Conservation (phyloP, 805 yeast genomes). For the Sungouiella blattae region DNA sequence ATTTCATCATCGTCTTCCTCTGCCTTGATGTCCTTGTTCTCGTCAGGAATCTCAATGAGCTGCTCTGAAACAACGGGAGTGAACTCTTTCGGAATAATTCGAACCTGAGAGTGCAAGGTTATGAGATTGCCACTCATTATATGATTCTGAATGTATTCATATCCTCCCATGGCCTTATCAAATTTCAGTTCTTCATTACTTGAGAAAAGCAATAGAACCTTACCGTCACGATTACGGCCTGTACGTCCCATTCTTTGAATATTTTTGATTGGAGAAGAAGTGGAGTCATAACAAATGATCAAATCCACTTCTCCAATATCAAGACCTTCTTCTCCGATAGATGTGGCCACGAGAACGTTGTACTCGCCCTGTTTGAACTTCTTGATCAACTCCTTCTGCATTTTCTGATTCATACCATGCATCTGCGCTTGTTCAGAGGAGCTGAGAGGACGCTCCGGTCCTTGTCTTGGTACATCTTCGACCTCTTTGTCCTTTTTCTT, state of each 20-base stretch:
- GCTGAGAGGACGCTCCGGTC: slow-evolving; percentile 40
- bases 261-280: slow-evolving; percentile 88
- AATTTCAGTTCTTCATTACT: slow-evolving; percentile 76
- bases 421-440: slow-evolving; percentile 75
- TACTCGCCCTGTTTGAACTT: slow-evolving; percentile 69
- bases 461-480: slow-evolving; percentile 35
- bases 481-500: slow-evolving; percentile 19
- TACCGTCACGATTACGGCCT: slow-evolving; percentile 91
- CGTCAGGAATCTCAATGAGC: slow-evolving; percentile 65
- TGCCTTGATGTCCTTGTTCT: slow-evolving; percentile 52
- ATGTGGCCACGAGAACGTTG: slow-evolving; percentile 89
- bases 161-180: slow-evolving; percentile 80
- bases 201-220: slow-evolving; percentile 69
- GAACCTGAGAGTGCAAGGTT: slow-evolving; percentile 46
- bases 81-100: slow-evolving; percentile 62
- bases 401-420: slow-evolving; percentile 87
- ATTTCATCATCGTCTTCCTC: slow-evolving; percentile 66
- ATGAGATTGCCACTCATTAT: slow-evolving; percentile 49
- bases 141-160: slow-evolving; percentile 69
- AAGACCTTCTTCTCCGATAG: slow-evolving; percentile 97
- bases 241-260: slow-evolving; percentile 98
- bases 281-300: slow-evolving; percentile 89
- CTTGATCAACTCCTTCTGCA: slow-evolving; percentile 74
- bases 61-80: slow-evolving; percentile 56
- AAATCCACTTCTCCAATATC: slow-evolving; percentile 98